Percentiles rank a stretch among this genome's conserved stretches.
phyloP scores from a whole-genome alignment of 306 rosid species.

The Clitoria ternatea region DNA sequence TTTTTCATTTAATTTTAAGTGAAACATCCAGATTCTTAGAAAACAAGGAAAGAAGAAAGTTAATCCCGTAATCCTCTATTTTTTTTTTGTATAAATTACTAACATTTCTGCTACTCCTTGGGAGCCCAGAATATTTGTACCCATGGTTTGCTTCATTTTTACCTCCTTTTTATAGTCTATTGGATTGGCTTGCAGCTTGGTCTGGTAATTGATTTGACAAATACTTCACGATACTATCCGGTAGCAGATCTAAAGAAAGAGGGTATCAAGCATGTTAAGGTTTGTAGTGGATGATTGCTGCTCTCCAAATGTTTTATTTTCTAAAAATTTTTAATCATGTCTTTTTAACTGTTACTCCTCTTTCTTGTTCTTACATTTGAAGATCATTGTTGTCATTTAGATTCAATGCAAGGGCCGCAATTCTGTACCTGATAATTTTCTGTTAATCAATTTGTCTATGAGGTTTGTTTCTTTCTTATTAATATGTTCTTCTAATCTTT shows the following conservation, averaged over 20 bases:
- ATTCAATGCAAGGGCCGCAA: constrained; percentile 89
- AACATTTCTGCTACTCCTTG: neutral
- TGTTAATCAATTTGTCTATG: constrained; percentile 81
- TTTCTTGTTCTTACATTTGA: constrained; percentile 26
- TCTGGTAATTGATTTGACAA: constrained; percentile 93
- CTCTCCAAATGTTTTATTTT: neutral
- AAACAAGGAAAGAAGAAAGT: neutral
- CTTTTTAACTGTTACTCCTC: constrained; percentile 1
- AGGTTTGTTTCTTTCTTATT: constrained; percentile 59
- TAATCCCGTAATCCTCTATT: neutral
- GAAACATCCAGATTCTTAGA: constrained; percentile 4
- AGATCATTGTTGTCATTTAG: constrained; percentile 50
- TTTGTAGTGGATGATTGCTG: constrained; percentile 26
- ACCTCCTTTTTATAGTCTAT: constrained; percentile 7
- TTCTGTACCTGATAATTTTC: constrained; percentile 90
- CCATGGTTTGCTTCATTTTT: neutral
- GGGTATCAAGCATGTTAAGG: constrained; percentile 95
- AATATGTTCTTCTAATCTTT: constrained; percentile 18
- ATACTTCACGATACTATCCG: constrained; percentile 83
- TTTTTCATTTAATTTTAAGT: constrained; percentile 7
- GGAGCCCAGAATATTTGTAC: neutral
- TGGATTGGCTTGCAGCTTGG: constrained; percentile 76
- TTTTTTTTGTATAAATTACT: neutral
- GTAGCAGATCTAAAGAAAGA: constrained; percentile 81
- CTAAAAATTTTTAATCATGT: neutral